Base-by-base conservation (phyloP, 192 early-diverging fungal genomes). In the Jimgerdemannia lactiflua region DNA sequence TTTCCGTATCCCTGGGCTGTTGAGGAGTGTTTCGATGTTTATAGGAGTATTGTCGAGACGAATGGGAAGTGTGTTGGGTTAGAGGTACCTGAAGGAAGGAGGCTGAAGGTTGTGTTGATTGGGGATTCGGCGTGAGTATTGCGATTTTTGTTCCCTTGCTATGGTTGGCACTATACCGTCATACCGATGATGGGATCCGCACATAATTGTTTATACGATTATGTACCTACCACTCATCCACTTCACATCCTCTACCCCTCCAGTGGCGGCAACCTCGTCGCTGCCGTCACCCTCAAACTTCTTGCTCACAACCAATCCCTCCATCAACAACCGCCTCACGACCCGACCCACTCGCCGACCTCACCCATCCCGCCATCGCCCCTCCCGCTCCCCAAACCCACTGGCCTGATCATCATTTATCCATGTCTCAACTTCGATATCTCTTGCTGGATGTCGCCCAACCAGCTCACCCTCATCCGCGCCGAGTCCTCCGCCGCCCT, bases 61-160 rank as follows among this genome's bases (percentile, higher is more conserved):
- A 92, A 91, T 70, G 97, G 95, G 40, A 86, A 79, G 11, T 86
- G 86, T 40, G 85, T 99, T 59, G 97, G 97, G 29, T 68, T 68
- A 41, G 9, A 19, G 8, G 75, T 98, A 29, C 74, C 86, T 43
- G 92, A 92, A 3, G 67, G 78, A 63, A 77, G 84, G 19, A 86
- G 90, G 6, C 86, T 96, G 75, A 91, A 92, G 63, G 89, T 97
- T 49, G 88, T 90, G 19, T 66, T 99, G 49, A 81, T 87, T 19
- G 97, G 97, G 71, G 97, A 99, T 77, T 97, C 96, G 64, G 97
- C 97, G 93, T 94, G 87, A 89, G 90, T 90, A 42, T 39, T 18
- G 67, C 19, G 39, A 14, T 11, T 7, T 66, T 11, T 74, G 67
- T 29, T 69, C 39, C 64, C 43, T 71, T 72, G 4, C 67, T 7